Evolutionary conservation across 768 basidiomycete genomes (phyloP).

Genomic region (Boletus rubroflammeus): DNA sequence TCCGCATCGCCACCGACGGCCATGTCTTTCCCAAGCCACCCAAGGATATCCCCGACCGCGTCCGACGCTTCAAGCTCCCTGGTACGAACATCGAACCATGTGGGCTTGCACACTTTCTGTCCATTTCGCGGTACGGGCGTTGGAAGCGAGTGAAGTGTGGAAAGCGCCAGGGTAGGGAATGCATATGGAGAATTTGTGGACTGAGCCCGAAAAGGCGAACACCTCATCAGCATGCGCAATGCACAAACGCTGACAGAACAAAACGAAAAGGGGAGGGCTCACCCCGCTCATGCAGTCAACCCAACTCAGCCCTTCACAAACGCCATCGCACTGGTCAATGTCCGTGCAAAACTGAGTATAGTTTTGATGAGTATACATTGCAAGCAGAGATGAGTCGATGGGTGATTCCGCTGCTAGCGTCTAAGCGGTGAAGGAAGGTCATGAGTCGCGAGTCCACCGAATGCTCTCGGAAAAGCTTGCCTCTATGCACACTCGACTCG

Average conservation of each 20-base stretch:
- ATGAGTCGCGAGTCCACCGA: neutral
- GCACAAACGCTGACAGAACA: neutral
- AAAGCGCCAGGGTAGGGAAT: slow-evolving; percentile 82
- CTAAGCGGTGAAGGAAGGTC: slow-evolving; percentile 35
- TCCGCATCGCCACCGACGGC: slow-evolving; percentile 11
- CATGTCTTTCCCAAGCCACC: slow-evolving; percentile 49
- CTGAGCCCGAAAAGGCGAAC: slow-evolving; percentile 44
- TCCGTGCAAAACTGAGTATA: slow-evolving; percentile 80
- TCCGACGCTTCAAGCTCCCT: slow-evolving; percentile 59
- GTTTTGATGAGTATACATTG: slow-evolving; percentile 92
- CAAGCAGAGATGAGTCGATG: slow-evolving; percentile 86
- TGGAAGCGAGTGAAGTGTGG: slow-evolving; percentile 83
- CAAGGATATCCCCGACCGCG: slow-evolving; percentile 48
- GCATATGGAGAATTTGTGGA: slow-evolving; percentile 68
- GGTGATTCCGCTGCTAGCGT: slow-evolving; percentile 78
- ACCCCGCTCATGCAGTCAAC: slow-evolving; percentile 66
- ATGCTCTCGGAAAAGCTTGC: slow-evolving; percentile 36
- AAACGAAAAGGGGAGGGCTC: slow-evolving; percentile 16
- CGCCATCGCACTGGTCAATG: slow-evolving; percentile 65
- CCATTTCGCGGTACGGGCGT: slow-evolving; percentile 73
- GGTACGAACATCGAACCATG: slow-evolving; percentile 67
- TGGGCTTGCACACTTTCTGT: slow-evolving; percentile 86
- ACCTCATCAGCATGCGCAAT: neutral
- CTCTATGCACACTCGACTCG: slow-evolving; percentile 76
- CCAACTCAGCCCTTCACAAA: slow-evolving; percentile 77